These are phyloP conservation scores for Aureobasidium sp. DNA, from an alignment of 2,329 filamentous ascomycete species.

Conservation along the genomic window DNA sequence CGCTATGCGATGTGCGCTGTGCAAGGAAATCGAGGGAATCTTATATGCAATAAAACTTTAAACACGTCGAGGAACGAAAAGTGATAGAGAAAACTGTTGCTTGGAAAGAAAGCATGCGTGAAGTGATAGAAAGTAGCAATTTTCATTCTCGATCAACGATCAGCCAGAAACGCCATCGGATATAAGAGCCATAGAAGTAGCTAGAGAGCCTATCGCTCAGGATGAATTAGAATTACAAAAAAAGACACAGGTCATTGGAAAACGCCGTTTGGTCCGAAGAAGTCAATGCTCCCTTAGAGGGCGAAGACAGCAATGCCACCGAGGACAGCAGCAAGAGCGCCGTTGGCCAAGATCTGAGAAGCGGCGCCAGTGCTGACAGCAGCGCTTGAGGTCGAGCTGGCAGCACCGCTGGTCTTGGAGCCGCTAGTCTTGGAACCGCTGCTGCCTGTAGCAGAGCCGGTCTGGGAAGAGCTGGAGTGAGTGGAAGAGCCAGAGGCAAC, in stretches of 20 bases:
- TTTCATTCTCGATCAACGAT: neutral
- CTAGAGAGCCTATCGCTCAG: neutral
- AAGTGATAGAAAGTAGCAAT: neutral
- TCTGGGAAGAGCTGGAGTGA: neutral
- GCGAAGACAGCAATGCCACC: neutral
- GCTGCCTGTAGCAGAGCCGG: conserved; percentile 4
- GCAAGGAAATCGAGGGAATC: no score
- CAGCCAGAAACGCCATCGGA: neutral
- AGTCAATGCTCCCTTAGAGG: neutral
- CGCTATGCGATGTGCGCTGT: no score
- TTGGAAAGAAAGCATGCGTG: neutral
- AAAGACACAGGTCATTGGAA: neutral
- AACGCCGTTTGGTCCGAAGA: neutral
- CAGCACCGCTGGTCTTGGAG: conserved; percentile 13
- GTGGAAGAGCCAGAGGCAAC: conserved; percentile 14
- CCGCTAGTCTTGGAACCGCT: neutral
- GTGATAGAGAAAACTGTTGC: no score
- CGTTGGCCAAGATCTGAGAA: neutral
- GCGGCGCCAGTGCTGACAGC: conserved; percentile 12
- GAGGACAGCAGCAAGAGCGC: neutral
- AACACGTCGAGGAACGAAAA: no score
- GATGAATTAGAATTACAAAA: neutral
- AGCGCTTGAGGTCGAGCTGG: conserved; percentile 7
- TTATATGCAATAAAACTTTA: no score
- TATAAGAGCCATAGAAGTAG: neutral